Percentiles rank a stretch among this genome's conserved stretches.
Evolutionary conservation across 768 basidiomycete species (phyloP).

Genomic region (Termitomyces sp.): DNA sequence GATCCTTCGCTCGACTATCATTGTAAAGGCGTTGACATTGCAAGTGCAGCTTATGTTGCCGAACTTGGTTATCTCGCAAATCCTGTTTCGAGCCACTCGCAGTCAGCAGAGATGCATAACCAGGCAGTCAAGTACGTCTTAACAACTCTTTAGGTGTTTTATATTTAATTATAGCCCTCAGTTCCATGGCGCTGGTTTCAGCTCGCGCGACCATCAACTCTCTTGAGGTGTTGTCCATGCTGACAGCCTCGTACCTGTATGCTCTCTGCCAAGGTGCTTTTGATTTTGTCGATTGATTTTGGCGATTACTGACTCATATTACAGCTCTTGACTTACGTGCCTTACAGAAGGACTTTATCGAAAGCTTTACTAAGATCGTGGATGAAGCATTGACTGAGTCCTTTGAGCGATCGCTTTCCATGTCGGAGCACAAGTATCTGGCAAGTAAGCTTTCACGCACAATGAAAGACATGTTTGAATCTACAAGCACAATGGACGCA

Average conservation of each 20-base stretch:
- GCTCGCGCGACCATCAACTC: constrained; percentile 76
- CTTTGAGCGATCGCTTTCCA: constrained; percentile 38
- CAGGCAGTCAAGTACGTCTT: constrained; percentile 79
- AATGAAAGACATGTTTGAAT: constrained; percentile 53
- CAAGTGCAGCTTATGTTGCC: constrained; percentile 72
- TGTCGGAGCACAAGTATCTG: constrained; percentile 26
- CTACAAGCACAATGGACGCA: constrained; percentile 70
- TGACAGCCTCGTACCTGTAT: constrained; percentile 75
- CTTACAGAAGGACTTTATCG: constrained; percentile 60
- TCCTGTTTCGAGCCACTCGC: constrained; percentile 80
- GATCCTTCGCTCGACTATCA: constrained; percentile 83
- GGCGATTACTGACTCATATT: not conserved
- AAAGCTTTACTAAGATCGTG: constrained; percentile 41
- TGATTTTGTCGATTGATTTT: not conserved
- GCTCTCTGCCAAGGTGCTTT: constrained; percentile 54
- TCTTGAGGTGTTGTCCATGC: constrained; percentile 70
- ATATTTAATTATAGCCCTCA: constrained; percentile 21
- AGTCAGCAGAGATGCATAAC: constrained; percentile 90
- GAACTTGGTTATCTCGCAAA: constrained; percentile 81
- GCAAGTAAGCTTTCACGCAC: constrained; percentile 31
- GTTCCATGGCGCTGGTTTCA: constrained; percentile 81
- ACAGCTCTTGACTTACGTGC: constrained; percentile 79
- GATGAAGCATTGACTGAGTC: constrained; percentile 41
- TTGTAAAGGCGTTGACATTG: constrained; percentile 82
- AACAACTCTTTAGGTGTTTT: not conserved